A percentile compares a stretch with the other conserved stretches of the same genome.
phyloP scores from a whole-genome alignment of 2,329 filamentous ascomycete genomes.

The Geosmithia flava region DNA sequence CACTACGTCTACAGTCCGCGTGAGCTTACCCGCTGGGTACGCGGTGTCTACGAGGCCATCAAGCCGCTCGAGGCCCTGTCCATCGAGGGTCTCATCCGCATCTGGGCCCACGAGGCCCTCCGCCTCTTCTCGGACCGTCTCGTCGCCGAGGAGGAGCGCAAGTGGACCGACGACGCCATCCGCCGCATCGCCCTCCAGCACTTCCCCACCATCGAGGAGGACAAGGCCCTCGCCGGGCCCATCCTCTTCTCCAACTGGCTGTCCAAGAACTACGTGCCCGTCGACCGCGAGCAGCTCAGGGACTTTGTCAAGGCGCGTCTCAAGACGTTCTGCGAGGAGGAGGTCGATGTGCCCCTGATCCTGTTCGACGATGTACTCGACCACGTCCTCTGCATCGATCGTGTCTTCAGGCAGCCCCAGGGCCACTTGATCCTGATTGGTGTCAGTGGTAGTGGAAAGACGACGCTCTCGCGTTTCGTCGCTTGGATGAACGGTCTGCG shows the following conservation, averaged over 20 bases:
- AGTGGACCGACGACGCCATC: slow-evolving; percentile 88
- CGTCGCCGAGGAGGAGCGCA: slow-evolving; percentile 83
- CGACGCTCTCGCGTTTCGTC: slow-evolving; percentile 91
- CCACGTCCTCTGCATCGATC: slow-evolving; percentile 94
- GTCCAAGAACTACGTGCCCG: slow-evolving; percentile 95
- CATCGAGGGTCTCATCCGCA: slow-evolving; percentile 83
- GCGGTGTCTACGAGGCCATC: slow-evolving; percentile 95
- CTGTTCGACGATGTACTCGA: slow-evolving; percentile 99
- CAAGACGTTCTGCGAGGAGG: slow-evolving; percentile 98
- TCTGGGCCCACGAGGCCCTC: slow-evolving; percentile 96
- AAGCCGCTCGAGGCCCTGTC: slow-evolving; percentile 78
- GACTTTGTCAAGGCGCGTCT: slow-evolving; percentile 97
- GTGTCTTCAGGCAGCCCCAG: slow-evolving; percentile 96
- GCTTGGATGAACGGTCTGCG: slow-evolving; percentile 99
- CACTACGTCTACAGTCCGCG: slow-evolving; percentile 99
- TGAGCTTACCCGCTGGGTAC: slow-evolving; percentile 95
- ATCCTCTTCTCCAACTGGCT: slow-evolving; percentile 99
- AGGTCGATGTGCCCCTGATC: slow-evolving; percentile 95
- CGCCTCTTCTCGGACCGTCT: slow-evolving; percentile 96
- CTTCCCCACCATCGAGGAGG: slow-evolving; percentile 92
- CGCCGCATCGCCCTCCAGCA: slow-evolving; percentile 76
- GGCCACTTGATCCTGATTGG: slow-evolving; percentile 97
- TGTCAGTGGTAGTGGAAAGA: slow-evolving; percentile 97
- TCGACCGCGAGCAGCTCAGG: slow-evolving; percentile 86
- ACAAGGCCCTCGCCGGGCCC: slow-evolving; percentile 77